A percentile compares a stretch with the other conserved stretches of the same genome.
Conservation (phyloP, 2,329 filamentous ascomycete species). For the Hypoxylon sp. region DNA sequence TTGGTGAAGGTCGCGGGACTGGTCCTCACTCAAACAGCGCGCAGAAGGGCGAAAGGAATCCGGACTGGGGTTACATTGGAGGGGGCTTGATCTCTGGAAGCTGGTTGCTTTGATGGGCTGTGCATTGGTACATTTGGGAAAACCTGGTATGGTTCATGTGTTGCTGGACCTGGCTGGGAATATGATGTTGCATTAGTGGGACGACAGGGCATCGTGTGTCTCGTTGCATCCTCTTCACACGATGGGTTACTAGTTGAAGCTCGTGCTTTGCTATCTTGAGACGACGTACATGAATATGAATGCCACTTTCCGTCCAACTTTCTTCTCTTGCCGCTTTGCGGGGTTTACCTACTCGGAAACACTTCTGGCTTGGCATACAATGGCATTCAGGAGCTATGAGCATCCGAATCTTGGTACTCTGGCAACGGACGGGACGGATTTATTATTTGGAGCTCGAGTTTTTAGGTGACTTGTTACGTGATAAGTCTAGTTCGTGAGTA, state of each 20-base stretch:
- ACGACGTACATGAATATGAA: constrained; percentile 43
- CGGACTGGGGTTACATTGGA: background rate
- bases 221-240: constrained; percentile 7
- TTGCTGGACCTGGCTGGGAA: constrained; percentile 10
- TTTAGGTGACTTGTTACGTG: background rate
- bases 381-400: background rate
- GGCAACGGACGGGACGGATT: background rate
- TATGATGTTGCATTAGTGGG: constrained; percentile 18
- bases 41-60: background rate
- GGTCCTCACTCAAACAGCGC: background rate
- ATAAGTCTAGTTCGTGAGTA: background rate
- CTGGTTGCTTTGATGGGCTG: constrained; percentile 2
- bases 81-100: background rate
- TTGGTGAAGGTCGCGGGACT: background rate
- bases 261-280: constrained; percentile 31
- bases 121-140: constrained; percentile 7
- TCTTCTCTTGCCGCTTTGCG: background rate
- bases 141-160: constrained; percentile 3
- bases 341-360: background rate
- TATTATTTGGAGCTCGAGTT: background rate
- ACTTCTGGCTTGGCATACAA: background rate
- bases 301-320: constrained; percentile 17
- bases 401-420: background rate
- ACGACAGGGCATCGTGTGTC: background rate
- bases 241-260: constrained; percentile 22